Conservation (phyloP, 2,329 filamentous ascomycete species). For the Aspergillus pseudoglaucus region DNA sequence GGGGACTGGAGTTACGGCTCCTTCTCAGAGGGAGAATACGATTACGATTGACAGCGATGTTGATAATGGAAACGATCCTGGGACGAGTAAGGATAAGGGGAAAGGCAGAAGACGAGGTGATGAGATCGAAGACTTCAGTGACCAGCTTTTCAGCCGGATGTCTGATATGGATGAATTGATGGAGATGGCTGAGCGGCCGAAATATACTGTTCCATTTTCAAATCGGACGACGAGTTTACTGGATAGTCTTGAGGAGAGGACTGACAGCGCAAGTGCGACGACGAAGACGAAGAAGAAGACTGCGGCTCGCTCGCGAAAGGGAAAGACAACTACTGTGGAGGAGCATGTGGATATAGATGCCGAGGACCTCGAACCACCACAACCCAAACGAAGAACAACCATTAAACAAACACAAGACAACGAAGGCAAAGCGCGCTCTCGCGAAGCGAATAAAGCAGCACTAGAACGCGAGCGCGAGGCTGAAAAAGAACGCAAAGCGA, state of each 20-base stretch:
- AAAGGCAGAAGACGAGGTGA: constrained; percentile 7
- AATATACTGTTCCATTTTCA: constrained; percentile 25
- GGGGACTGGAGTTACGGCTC: background rate
- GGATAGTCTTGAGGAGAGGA: constrained; percentile 22
- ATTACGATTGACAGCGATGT: constrained; percentile 34
- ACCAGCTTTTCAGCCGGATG: constrained; percentile 16
- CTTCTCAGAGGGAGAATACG: constrained; percentile 16
- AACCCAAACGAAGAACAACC: constrained; percentile 38
- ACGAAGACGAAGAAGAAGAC: background rate
- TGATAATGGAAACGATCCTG: constrained; percentile 7
- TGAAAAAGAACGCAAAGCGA: constrained; percentile 46
- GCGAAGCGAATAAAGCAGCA: constrained; percentile 44
- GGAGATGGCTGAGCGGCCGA: constrained; percentile 11
- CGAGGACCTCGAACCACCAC: constrained; percentile 42
- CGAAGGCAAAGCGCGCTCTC: constrained; percentile 48
- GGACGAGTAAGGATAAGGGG: background rate
- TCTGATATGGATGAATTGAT: constrained; percentile 23
- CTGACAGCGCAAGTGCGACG: constrained; percentile 3
- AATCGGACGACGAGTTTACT: constrained; percentile 36
- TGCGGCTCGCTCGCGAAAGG: constrained; percentile 6
- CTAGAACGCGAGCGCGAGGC: constrained; percentile 50
- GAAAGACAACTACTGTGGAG: constrained; percentile 1
- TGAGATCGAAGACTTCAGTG: constrained; percentile 29
- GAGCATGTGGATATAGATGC: constrained; percentile 13
- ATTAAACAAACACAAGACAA: constrained; percentile 25